Base-by-base conservation (phyloP, 2,329 filamentous ascomycete genomes). In the Endothia cerciana region DNA sequence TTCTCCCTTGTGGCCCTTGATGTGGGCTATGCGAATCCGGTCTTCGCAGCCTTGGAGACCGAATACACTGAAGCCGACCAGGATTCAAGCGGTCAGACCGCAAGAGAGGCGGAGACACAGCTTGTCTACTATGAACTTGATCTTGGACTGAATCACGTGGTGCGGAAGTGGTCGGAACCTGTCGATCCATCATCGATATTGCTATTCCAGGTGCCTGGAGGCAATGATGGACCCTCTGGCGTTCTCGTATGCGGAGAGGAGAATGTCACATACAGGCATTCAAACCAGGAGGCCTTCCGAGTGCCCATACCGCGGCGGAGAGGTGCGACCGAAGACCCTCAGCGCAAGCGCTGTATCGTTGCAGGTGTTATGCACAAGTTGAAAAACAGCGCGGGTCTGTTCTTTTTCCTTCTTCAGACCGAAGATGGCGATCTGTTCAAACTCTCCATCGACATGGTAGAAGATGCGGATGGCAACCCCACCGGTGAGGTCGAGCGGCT, bases 391-490 rank as follows among this genome's bases (percentile, higher is more conserved):
- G 84, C 83, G 6, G 93, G 93, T 36, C 93, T 94, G 1, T 99
- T 99, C 80, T 99, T 99, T 82, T 97, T 98, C 76, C 86, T 99
- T 2, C 81, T 99, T 0, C 95, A 99, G 76, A 93, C 92, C 0
- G 95, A 99, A 65, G 96, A 99, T 76, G 95, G 95, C n/a, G 96
- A 99, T 77, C 83, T 99, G 7, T 98, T 99, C 85, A 98, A 98
- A 77, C 86, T 98, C 60, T 97, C 91, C 0, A 89, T 99, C 67
- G 93, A 97, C 70, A 94, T 97, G 89, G 85, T 89, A 11, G 90
- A 94, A 71, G 92, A 97, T 72, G 87, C 90, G 1, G 87, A 91
- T 57, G 92, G 91, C 15, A 89, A 92, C 67, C 83, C 89, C 0
- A 94, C 91, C 0, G 91, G 91, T 38, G 92, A 95, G 74, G 94